A percentile compares a stretch with the other conserved stretches of the same genome.
phyloP scores from a whole-genome alignment of 1,139 yeast genomes.

The Casaregolazyma suthepensis region DNA sequence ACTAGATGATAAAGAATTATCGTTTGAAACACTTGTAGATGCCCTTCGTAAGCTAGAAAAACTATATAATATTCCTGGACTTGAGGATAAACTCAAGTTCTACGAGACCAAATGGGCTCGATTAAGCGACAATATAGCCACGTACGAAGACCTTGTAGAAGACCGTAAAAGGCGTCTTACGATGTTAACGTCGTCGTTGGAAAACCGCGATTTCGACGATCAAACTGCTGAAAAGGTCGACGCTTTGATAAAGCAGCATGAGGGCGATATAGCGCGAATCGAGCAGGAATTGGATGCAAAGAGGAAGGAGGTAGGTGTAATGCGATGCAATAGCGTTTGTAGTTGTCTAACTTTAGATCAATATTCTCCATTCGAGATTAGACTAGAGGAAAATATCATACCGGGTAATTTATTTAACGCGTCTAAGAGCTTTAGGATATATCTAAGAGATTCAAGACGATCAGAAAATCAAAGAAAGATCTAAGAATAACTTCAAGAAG shows the following conservation, averaged over 20 bases:
- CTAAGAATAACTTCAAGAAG: no score
- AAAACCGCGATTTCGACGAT: slow-evolving; percentile 19
- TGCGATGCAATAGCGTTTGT: neutral
- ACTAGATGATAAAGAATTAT: slow-evolving; percentile 22
- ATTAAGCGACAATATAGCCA: slow-evolving; percentile 25
- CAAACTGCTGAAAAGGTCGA: slow-evolving; percentile 14
- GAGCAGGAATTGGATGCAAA: slow-evolving; percentile 24
- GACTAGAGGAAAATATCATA: neutral
- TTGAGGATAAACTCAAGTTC: slow-evolving; percentile 23
- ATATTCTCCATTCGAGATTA: slow-evolving; percentile 4
- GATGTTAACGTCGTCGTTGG: slow-evolving; percentile 15
- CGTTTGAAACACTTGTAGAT: slow-evolving; percentile 31
- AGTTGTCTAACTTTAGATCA: slow-evolving; percentile 3
- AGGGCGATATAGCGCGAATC: slow-evolving; percentile 25
- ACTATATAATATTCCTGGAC: slow-evolving; percentile 30
- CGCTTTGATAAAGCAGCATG: slow-evolving; percentile 28
- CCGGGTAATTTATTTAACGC: slow-evolving; percentile 1
- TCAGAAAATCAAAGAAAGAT: no score
- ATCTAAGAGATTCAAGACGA: no score
- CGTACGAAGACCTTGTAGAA: slow-evolving; percentile 33
- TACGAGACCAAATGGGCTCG: slow-evolving; percentile 22
- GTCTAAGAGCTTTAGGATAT: no score
- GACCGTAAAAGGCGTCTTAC: slow-evolving; percentile 24
- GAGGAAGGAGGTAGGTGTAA: slow-evolving; percentile 10
- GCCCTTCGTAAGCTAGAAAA: slow-evolving; percentile 29